phyloP scores from a whole-genome alignment of 495 filamentous ascomycete species.

The Lasiosphaeria hispida region DNA sequence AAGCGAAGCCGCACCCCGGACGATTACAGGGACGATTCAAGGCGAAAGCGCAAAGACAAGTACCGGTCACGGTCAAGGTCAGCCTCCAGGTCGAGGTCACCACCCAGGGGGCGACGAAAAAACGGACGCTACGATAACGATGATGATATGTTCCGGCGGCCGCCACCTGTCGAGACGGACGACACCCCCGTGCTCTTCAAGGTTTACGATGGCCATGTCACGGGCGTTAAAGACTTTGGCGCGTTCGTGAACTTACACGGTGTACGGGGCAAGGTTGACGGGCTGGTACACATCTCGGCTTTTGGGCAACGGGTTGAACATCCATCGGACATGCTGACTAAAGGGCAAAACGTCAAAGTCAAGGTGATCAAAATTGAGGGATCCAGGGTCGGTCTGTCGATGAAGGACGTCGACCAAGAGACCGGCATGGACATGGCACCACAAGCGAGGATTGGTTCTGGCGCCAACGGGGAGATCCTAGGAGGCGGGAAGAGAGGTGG shows the following conservation, averaged over 20 bases:
- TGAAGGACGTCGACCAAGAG: constrained; percentile 95
- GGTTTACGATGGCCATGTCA: constrained; percentile 84
- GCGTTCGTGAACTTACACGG: constrained; percentile 91
- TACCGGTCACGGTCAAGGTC: constrained; percentile 49
- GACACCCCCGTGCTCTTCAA: constrained; percentile 80
- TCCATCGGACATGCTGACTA: constrained; percentile 79
- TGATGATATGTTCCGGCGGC: constrained; percentile 65
- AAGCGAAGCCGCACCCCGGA: constrained; percentile 76
- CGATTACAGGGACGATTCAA: constrained; percentile 49
- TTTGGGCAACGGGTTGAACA: constrained; percentile 89
- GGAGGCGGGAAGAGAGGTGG: constrained; percentile 65
- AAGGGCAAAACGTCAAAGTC: constrained; percentile 83
- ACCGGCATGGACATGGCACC: constrained; percentile 84
- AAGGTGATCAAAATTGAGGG: constrained; percentile 88
- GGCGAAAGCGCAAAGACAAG: constrained; percentile 44
- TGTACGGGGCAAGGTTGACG: constrained; percentile 84
- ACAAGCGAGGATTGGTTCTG: constrained; percentile 78
- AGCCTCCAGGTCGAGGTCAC: constrained; percentile 48
- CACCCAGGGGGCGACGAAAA: constrained; percentile 45
- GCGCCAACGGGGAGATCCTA: constrained; percentile 84
- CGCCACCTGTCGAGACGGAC: constrained; percentile 74
- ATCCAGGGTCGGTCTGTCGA: constrained; percentile 77
- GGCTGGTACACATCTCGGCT: constrained; percentile 94
- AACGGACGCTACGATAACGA: constrained; percentile 59
- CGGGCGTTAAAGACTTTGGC: constrained; percentile 91